Percentiles rank a stretch among this genome's conserved stretches.
phyloP scores from a whole-genome alignment of 768 basidiomycete species.

The Boletus fagicola region DNA sequence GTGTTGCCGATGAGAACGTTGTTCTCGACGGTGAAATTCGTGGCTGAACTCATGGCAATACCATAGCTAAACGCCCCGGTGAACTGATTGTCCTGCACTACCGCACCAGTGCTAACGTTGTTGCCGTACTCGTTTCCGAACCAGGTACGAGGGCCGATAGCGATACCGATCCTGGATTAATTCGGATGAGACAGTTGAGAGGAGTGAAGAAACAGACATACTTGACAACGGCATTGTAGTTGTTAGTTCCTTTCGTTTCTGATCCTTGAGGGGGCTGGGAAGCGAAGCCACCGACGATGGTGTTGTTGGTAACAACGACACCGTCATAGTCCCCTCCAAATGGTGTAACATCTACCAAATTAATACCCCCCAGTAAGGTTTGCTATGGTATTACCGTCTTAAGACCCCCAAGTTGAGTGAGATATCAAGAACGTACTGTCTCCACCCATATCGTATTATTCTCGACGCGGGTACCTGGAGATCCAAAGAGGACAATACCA shows the following conservation, averaged over 20 bases:
- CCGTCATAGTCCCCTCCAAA: conserved; percentile 64
- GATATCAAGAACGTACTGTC: conserved; percentile 43
- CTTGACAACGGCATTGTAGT: conserved; percentile 68
- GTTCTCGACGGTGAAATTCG: conserved; percentile 63
- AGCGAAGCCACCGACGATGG: conserved; percentile 67
- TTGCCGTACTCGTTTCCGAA: conserved; percentile 58
- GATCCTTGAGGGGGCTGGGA: conserved; percentile 40
- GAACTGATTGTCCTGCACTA: conserved; percentile 55
- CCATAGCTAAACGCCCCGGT: conserved; percentile 73
- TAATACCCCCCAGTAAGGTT: conserved; percentile 73
- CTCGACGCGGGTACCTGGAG: conserved; percentile 68
- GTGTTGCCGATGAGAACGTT: conserved; percentile 67
- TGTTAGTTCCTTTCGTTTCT: conserved; percentile 53
- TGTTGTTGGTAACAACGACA: conserved; percentile 65
- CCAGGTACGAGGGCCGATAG: conserved; percentile 76
- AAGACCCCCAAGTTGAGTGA: neutral
- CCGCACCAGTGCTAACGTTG: conserved; percentile 53
- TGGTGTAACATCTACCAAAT: conserved; percentile 71
- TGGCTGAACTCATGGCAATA: conserved; percentile 61
- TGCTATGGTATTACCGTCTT: conserved; percentile 38
- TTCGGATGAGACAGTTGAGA: conserved; percentile 6
- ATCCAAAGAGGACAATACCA: conserved; percentile 74
- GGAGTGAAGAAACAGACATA: conserved; percentile 32
- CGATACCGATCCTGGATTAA: conserved; percentile 70
- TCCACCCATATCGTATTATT: conserved; percentile 77